Conservation (phyloP, 441 rosid genomes). For the Eutrema salsugineum region DNA sequence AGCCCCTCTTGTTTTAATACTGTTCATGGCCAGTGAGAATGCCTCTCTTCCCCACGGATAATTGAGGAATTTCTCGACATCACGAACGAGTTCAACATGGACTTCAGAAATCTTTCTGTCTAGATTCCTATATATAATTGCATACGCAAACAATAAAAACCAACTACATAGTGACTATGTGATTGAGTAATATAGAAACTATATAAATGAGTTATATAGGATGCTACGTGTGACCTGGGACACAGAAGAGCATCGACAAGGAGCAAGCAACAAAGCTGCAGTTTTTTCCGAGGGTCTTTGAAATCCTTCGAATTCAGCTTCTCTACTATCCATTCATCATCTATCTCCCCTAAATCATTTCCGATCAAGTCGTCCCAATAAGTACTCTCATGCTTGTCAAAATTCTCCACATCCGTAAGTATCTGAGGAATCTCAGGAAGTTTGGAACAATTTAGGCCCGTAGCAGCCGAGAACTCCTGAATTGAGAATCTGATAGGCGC, state of each 20-base stretch:
- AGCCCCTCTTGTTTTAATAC: slow-evolving; percentile 5
- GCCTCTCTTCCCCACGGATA: slow-evolving; percentile 8
- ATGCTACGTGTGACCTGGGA: neutral
- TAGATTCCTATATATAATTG: neutral
- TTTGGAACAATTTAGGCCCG: neutral
- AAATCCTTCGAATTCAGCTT: neutral
- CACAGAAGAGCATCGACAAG: slow-evolving; percentile 3
- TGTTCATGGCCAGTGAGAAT: neutral
- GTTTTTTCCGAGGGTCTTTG: neutral
- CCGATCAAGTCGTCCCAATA: neutral
- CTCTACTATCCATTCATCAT: neutral
- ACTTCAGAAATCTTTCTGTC: slow-evolving; percentile 3
- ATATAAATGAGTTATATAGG: neutral
- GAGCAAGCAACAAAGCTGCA: slow-evolving; percentile 10
- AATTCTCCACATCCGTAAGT: too few relatives aligned
- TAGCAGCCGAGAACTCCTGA: neutral
- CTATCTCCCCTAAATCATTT: neutral
- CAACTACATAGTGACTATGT: slow-evolving; percentile 9
- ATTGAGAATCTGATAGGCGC: slow-evolving; percentile 6
- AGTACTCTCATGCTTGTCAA: neutral
- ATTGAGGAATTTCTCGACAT: neutral
- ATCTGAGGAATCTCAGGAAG: neutral
- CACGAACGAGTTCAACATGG: neutral
- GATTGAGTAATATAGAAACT: slow-evolving; percentile 1
- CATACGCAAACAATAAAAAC: slow-evolving; percentile 7